These are phyloP conservation scores for Fusarium buxicola DNA, from an alignment of 2,329 filamentous ascomycete species.

Conservation along the genomic window DNA sequence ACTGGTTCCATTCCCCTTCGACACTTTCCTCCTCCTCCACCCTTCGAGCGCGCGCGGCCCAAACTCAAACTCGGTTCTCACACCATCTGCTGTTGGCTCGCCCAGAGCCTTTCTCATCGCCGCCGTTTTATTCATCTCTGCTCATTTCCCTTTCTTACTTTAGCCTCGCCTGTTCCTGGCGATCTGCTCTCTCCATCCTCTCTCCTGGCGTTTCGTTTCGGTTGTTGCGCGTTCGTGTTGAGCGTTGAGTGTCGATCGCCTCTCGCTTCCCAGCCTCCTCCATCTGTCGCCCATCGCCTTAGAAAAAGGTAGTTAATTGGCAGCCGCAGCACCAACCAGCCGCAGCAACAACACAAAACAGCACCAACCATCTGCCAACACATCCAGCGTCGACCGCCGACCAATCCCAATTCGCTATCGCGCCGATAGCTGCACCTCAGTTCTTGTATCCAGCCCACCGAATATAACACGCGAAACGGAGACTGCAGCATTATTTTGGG, in stretches of 20 bases:
- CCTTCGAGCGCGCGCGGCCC: conserved; percentile 39
- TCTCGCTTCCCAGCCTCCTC: conserved; percentile 21
- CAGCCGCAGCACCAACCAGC: conserved; percentile 39
- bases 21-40: conserved; percentile 22
- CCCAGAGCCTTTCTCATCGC: conserved; percentile 31
- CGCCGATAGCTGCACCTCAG: conserved; percentile 42
- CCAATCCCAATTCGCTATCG: conserved; percentile 39
- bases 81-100: conserved; percentile 39
- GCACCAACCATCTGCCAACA: conserved; percentile 33
- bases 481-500: conserved; percentile 33
- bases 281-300: conserved; percentile 20
- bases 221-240: conserved; percentile 23
- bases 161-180: conserved; percentile 36
- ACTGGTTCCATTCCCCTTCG: conserved; percentile 22
- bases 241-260: conserved; percentile 30
- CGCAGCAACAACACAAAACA: conserved; percentile 42
- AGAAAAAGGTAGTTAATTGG: conserved; percentile 42
- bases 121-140: conserved; percentile 34
- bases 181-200: conserved; percentile 22
- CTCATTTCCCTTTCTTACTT: conserved; percentile 18
- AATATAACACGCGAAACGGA: conserved; percentile 41
- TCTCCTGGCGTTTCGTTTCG: conserved; percentile 21
- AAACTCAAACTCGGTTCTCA: conserved; percentile 44
- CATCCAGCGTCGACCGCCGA: conserved; percentile 37
- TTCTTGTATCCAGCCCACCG: conserved; percentile 37